Conservation (phyloP, 2,329 filamentous ascomycete species). For the Myriangium duriaei region DNA sequence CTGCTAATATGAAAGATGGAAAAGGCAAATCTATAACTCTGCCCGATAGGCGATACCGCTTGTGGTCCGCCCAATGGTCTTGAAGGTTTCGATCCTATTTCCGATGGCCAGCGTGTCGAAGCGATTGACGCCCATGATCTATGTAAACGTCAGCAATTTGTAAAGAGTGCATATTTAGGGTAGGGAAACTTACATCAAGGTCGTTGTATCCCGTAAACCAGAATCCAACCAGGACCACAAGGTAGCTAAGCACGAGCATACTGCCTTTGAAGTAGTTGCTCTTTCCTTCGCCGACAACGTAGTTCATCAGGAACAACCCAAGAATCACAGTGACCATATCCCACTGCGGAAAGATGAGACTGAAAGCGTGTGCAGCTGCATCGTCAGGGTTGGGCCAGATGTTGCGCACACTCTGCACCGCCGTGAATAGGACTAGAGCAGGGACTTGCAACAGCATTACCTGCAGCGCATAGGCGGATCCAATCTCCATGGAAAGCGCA, state of each 20-base stretch:
- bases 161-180: conserved; percentile 7
- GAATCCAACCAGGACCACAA: conserved; percentile 85
- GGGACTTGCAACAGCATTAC: conserved; percentile 93
- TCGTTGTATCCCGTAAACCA: conserved; percentile 63
- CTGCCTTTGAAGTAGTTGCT: conserved; percentile 99
- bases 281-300: conserved; percentile 97
- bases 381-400: conserved; percentile 42
- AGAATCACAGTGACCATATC: conserved; percentile 96
- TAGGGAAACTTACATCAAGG: conserved; percentile 28
- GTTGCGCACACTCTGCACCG: conserved; percentile 44
- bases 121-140: conserved; percentile 32
- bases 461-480: conserved; percentile 90
- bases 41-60: conserved; percentile 25
- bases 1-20: not conserved
- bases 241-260: conserved; percentile 81
- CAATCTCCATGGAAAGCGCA: conserved; percentile 96
- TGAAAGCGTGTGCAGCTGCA: conserved; percentile 54
- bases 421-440: conserved; percentile 82
- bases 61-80: conserved; percentile 28
- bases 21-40: conserved; percentile 5
- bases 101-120: conserved; percentile 32
- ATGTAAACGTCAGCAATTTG: conserved; percentile 14
- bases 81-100: conserved; percentile 24
- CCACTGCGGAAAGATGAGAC: conserved; percentile 94
- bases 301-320: conserved; percentile 89